Base-by-base conservation (phyloP, 495 filamentous ascomycete genomes). In the Aspergillus indologenus region DNA sequence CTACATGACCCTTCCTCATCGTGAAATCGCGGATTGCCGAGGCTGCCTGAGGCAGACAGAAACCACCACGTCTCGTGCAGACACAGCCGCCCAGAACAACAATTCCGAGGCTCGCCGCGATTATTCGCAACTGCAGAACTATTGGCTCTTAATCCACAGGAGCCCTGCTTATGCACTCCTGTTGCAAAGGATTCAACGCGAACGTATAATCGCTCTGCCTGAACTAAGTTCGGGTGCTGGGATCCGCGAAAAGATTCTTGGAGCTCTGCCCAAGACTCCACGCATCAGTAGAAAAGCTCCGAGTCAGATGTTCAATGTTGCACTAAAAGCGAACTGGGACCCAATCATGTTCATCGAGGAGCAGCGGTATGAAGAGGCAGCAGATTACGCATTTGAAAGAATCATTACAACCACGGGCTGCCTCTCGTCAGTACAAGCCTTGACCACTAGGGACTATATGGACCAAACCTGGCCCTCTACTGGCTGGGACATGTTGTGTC, bases 391-490 rank as follows among this genome's bases (percentile, higher is more conserved):
- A 1, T 42, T 72, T 11, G 59, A 45, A 29, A 54, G 57, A n/a
- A 62, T 50, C 22, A 69, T 74, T 54, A 69, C 69, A 21, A 22
- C 68, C 2, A 67, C 66, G 1, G 69, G 70, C 20, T 64, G 58
- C n/a, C 18, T 24, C 21, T 48, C 49, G 20, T 45, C 67, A 57
- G 69, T 65, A 14, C 70, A 73, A 56, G 69, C 70, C 20, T n/a
- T 64, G n/a, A 65, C 63, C 20, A 68, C 62, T 43, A 50, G 23
- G 3, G 45, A 66, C 40, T 75, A 73, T 58, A 55, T 75, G 56
- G 12, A 14, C 5, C 70, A 71, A 53, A 65, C 60, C 17, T 75
- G 72, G 72, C 72, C 70, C 46, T 54, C 54, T 4, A 68, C 61
- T 4, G 70, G 71, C 3, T 12, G 29, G 5, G 24, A 68, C 9